Conservation (phyloP, 352 stramenopile genomes). For the Peronospora belbahrii region DNA sequence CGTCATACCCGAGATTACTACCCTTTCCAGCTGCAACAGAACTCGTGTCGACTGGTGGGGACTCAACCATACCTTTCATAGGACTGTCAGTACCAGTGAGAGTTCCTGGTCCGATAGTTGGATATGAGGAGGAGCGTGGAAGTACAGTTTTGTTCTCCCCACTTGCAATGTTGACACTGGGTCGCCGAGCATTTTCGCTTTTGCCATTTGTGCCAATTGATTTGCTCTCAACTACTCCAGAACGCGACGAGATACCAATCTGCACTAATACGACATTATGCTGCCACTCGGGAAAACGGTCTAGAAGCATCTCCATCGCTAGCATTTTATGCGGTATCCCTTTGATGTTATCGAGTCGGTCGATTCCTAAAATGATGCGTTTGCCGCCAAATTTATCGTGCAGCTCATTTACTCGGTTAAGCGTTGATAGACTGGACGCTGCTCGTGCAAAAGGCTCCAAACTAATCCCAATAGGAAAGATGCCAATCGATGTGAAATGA, state of each 20-base stretch:
- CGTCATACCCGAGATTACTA: constrained; percentile 27
- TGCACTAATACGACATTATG: constrained; percentile 93
- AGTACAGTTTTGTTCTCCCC: constrained; percentile 5
- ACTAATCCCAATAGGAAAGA: constrained; percentile 85
- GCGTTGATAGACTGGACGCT: constrained; percentile 42
- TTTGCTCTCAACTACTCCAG: constrained; percentile 34
- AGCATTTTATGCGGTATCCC: constrained; percentile 86
- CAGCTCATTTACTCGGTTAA: constrained; percentile 62
- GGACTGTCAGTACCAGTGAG: constrained; percentile 23
- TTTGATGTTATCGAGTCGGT: constrained; percentile 86
- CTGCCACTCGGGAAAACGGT: constrained; percentile 85
- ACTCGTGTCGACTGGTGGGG: constrained; percentile 12
- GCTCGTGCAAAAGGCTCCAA: constrained; percentile 71
- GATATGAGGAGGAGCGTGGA: constrained; percentile 23
- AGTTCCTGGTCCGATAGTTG: constrained; percentile 7
- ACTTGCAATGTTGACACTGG: constrained; percentile 10
- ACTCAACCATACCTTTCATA: constrained; percentile 22
- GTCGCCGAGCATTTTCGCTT: constrained; percentile 8
- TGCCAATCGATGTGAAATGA: constrained; percentile 82
- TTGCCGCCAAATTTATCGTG: constrained; percentile 75
- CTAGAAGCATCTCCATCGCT: constrained; percentile 82
- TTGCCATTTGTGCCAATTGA: constrained; percentile 4
- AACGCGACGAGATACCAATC: constrained; percentile 90
- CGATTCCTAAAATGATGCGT: constrained; percentile 77
- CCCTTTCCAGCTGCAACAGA: constrained; percentile 19